Evolutionary conservation across 805 yeast genomes (phyloP), one percentile per base, ranked within the genome.

Genomic region (Yamadazyma akitaensis): DNA sequence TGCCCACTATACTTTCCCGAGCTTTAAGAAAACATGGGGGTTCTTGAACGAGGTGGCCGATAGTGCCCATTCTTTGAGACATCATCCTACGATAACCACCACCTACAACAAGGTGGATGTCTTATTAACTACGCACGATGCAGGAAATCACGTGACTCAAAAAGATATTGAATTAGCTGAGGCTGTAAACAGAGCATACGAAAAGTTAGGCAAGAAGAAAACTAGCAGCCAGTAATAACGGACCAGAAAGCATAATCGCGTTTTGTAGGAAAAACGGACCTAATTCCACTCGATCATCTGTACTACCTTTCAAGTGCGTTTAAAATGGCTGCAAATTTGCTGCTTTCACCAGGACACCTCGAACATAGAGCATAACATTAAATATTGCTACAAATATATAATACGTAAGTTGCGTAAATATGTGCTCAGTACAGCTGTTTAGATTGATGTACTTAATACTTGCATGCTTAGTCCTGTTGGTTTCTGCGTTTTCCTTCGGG

Each of bases 51-150:
- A 73, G 39, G 74, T 85, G 1, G 76, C 88, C 1, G 61, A 77
- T 64, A 64, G 80, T 43, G 74, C 86, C 0, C 85, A 84, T 57
- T 55, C 72, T 1, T 60, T 66, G 56, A 84, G 81, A 3, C 92
- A 86, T 55, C 95, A 86, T 59, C 92, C 94, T 0, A 81, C 81
- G 0, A 78, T 86, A 11, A 71, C 68, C 0, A 85, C 85, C 2
- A 75, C 81, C 0, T 86, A 85, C 56, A 86, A 80, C 50, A 64
- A 68, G 26, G 85, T 85, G 1, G 65, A 68, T 13, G 49, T 86
- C 3, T 65, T 68, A 21, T 59, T 85, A 33, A 77, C 82, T 1
- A 86, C 92, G 0, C 94, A 86, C 56, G 94, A 86, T 58, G 66
- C 72, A 0, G 70, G 66, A 1, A 62, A 66, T 18, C 76, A 77